These are phyloP conservation scores for Datisca glomerata DNA, from an alignment of 306 rosid species.

Conservation along the genomic window DNA sequence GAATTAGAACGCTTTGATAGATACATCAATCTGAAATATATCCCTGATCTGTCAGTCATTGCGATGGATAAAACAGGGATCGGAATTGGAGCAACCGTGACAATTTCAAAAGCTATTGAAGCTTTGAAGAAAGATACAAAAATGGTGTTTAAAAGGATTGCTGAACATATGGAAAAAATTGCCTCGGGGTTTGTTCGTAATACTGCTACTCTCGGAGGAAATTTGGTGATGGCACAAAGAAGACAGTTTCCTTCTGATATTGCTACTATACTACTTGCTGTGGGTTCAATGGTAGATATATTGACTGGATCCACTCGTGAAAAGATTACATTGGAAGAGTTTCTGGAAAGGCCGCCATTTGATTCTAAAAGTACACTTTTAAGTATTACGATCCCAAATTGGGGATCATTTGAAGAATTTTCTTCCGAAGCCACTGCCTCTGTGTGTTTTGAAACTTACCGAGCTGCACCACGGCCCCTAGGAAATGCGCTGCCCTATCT, in stretches of 20 bases:
- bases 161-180: slow-evolving; percentile 66
- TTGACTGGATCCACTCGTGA: slow-evolving; percentile 36
- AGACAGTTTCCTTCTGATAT: slow-evolving; percentile 79
- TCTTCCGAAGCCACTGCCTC: slow-evolving; percentile 22
- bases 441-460: slow-evolving; percentile 58
- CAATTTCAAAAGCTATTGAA: slow-evolving; percentile 60
- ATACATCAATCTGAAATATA: slow-evolving; percentile 41
- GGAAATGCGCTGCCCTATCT: slow-evolving; percentile 68
- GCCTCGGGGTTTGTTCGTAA: slow-evolving; percentile 57
- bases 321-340: slow-evolving; percentile 49
- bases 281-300: slow-evolving; percentile 46
- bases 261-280: slow-evolving; percentile 70
- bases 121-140: slow-evolving; percentile 20
- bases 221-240: slow-evolving; percentile 85
- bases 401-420: slow-evolving; percentile 16
- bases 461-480: slow-evolving; percentile 79
- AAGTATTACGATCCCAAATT: slow-evolving; percentile 51
- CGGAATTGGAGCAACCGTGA: slow-evolving; percentile 59
- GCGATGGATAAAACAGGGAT: slow-evolving; percentile 44
- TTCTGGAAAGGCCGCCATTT: slow-evolving; percentile 55
- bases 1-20: slow-evolving; percentile 34
- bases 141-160: slow-evolving; percentile 32
- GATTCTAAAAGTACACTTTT: slow-evolving; percentile 39
- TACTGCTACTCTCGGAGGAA: slow-evolving; percentile 77
- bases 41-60: slow-evolving; percentile 46